phyloP scores from a whole-genome alignment of 1,284 basidiomycete species.

The Boletus semigastroideus region DNA sequence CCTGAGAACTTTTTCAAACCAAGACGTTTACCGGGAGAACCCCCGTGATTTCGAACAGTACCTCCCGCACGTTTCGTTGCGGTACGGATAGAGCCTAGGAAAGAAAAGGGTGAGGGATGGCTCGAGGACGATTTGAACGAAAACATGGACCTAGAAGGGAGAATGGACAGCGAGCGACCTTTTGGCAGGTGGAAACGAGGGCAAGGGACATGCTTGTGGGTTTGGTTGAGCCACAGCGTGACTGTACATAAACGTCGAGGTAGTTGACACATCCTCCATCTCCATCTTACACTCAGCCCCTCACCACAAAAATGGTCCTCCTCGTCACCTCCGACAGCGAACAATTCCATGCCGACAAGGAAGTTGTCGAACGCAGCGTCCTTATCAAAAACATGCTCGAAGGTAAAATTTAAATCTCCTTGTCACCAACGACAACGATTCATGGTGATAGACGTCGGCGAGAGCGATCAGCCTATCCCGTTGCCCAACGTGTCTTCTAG shows the following conservation, averaged over 20 bases:
- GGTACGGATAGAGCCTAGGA: constrained; percentile 70
- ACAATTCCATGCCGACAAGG: constrained; percentile 90
- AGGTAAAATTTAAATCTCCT: constrained; percentile 50
- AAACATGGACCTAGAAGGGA: constrained; percentile 44
- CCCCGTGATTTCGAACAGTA: constrained; percentile 86
- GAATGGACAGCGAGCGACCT: constrained; percentile 45
- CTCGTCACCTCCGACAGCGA: constrained; percentile 95
- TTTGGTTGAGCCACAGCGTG: constrained; percentile 18
- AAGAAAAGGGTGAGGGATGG: constrained; percentile 9
- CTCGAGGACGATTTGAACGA: neutral
- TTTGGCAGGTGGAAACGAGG: constrained; percentile 43
- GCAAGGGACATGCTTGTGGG: constrained; percentile 28
- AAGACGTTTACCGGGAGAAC: constrained; percentile 86
- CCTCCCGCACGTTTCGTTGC: constrained; percentile 95
- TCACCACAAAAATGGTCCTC: constrained; percentile 60
- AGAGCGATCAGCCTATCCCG: constrained; percentile 91
- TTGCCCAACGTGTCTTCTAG: constrained; percentile 96
- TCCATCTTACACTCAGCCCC: constrained; percentile 3
- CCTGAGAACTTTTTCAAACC: constrained; percentile 95
- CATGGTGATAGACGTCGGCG: constrained; percentile 76
- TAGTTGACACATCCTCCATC: neutral
- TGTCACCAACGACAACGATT: too few species aligned
- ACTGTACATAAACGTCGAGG: constrained; percentile 8
- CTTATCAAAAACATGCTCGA: constrained; percentile 99
- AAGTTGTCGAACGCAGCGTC: constrained; percentile 92